These are phyloP conservation scores for Helotiales sp. DNA, from an alignment of 2,329 filamentous ascomycete species.

Conservation along the genomic window DNA sequence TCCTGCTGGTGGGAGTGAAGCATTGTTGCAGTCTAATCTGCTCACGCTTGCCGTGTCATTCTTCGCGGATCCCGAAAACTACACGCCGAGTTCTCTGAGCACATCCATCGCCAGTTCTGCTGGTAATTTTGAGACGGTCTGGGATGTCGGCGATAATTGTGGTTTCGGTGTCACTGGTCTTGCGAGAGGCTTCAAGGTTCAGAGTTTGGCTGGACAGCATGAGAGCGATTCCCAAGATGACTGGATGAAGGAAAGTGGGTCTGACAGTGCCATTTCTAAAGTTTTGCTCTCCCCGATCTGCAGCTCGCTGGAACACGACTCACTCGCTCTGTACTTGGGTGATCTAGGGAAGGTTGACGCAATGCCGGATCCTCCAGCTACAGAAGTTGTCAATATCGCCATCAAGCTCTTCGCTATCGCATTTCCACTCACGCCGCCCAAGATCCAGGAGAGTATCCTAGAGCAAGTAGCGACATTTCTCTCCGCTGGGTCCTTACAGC, in stretches of 20 bases:
- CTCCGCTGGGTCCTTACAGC: slow-evolving; percentile 77
- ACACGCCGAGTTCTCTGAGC: slow-evolving; percentile 82
- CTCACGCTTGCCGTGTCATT: slow-evolving; percentile 87
- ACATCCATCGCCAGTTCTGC: slow-evolving; percentile 90
- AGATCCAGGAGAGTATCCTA: slow-evolving; percentile 93
- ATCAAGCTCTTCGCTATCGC: slow-evolving; percentile 92
- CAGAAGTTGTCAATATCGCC: slow-evolving; percentile 92
- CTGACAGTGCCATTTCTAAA: slow-evolving; percentile 68
- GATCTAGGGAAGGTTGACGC: slow-evolving; percentile 49
- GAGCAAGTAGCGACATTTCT: slow-evolving; percentile 92
- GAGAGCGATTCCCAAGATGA: slow-evolving; percentile 56
- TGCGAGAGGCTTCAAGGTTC: slow-evolving; percentile 76
- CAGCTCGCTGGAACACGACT: slow-evolving; percentile 86
- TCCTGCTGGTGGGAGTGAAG: slow-evolving; percentile 82
- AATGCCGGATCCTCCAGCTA: slow-evolving; percentile 80
- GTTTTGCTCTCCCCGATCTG: slow-evolving; percentile 74
- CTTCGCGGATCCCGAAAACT: slow-evolving; percentile 92
- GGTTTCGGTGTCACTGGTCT: slow-evolving; percentile 92
- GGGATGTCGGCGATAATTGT: slow-evolving; percentile 93
- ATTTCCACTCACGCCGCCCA: slow-evolving; percentile 84
- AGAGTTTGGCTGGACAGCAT: slow-evolving; percentile 72
- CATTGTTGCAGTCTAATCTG: slow-evolving; percentile 87
- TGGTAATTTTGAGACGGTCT: slow-evolving; percentile 88
- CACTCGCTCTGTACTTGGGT: slow-evolving; percentile 75
- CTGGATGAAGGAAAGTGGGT: slow-evolving; percentile 58